Evolutionary conservation across 352 stramenopile species (phyloP), one percentile per base, ranked within the genome.

Genomic region (Globisporangium canariense): DNA sequence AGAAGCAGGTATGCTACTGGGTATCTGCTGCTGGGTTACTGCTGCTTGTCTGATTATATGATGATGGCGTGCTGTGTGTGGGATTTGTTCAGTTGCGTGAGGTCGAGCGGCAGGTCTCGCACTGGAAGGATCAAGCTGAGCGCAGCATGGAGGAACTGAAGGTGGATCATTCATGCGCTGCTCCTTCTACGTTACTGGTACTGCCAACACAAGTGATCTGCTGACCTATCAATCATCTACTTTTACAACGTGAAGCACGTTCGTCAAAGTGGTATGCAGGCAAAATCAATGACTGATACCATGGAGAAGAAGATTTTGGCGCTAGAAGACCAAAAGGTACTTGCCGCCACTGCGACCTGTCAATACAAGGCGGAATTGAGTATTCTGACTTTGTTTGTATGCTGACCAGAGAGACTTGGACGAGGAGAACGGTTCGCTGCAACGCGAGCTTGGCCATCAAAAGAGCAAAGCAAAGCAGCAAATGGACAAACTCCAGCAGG

Each of bases 41-140:
- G 38, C 10, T 32, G n/a, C 40, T 11, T 20, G 18, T n/a, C 14
- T 56, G 16, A 20, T 20, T 7, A 56, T 16, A 13, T 40, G 14
- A 40, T 57, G 34, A 28, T 43, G 6, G 38, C 32, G 3, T 54
- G 11, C 16, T 30, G 0, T 46, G 45, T 43, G 20, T 36, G 10
- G 22, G 47, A 45, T 47, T 4, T 40, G 47, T 40, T 36, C 59
- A 85, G 71, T 36, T 83, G 28, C 28, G 38, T 1, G 76, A 84
- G 58, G 64, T 68, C 28, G 78, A 86, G 22, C 75, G 64, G 0
- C 49, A 77, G 62, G 62, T 70, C 6, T 58, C 49, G 2, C 63
- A 80, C 18, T 86, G 74, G 75, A 84, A 74, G 62, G 62, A 71
- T 32, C 70, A 78, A 47, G 69, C 70, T 20, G 51, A 74, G n/a